Base-by-base conservation (phyloP, 2,329 filamentous ascomycete species). In the Whalleya microplaca region DNA sequence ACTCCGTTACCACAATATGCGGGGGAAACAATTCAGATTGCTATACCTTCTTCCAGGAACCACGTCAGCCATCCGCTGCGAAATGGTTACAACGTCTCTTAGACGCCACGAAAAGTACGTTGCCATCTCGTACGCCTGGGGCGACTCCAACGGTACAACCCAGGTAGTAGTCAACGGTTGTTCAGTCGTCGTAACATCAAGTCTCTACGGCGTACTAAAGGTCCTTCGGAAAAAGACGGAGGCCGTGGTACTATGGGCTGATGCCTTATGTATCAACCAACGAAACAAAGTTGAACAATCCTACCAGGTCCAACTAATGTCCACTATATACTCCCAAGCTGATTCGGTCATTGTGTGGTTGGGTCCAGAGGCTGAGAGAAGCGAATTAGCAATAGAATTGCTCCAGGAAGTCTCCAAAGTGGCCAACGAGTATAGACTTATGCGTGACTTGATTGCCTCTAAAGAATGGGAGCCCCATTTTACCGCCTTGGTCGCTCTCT, bases 251-350 rank as follows among this genome's bases (percentile, higher is more conserved):
- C 47, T 63, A 12, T 58, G 70, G 71, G 62, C 65, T 2, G 72
- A 72, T 56, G 64, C 62, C 0, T 32, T 73, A 12, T 71, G 64
- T 43, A 70, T 73, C 20, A 60, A 73, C 44, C 58, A 61, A 47
- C 37, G 51, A 16, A 53, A 64, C 45, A 47, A 51, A 10, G 51
- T 51, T 6, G 61, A 61, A 51, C 58, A 23, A 12, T 50, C 49
- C n/a, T 19, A 43, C 10, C 58, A 63, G 29, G 61, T 63, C 20
- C 53, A 51, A 21, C 32, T 57, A 7, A 63, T 63, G 62, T 47
- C 61, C 6, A 48, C 50, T 21, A n/a, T n/a, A n/a, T n/a, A n/a
- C n/a, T n/a, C n/a, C n/a, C n/a, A n/a, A n/a, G n/a, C n/a, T n/a
- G n/a, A n/a, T n/a, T n/a, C n/a, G n/a, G n/a, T n/a, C n/a, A n/a